Base-by-base conservation (phyloP, 176 grass and related monocot genomes). In the Bolboschoenus planiculmis region DNA sequence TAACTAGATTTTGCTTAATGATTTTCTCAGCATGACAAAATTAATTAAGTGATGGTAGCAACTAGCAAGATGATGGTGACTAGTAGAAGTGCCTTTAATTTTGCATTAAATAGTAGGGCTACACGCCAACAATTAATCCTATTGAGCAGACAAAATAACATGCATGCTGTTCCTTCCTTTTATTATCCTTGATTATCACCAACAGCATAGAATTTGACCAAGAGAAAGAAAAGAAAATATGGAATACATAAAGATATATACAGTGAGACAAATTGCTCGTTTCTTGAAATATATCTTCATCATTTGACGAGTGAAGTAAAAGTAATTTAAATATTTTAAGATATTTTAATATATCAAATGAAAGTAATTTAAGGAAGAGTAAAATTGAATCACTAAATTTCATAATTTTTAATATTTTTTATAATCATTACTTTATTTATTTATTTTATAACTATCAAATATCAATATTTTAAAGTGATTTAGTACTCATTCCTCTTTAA, bases 101-200 rank as follows among this genome's bases (percentile, higher is more conserved):
- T 33, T 21, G 7, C 33, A 68, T 40, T 40, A 36, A 68, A 36
- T 68, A 21, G 18, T 20, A 68, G 15, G 64, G 29, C 64, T 10
- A 68, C 31, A 39, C 64, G 16, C 37, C 66, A 36, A 36, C 59
- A 72, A 18, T 56, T 56, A 72, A 44, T 72, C 20, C 37, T 72
- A 44, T 72, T 71, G 66, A 44, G 20, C 66, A 71, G 66, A 71
- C 66, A 71, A 71, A 44, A 21, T 71, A 42, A 71, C 66, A 71
- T 71, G 66, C 64, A 68, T 71, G 37, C 37, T 71, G 10, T n/a
- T 72, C n/a, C 66, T 42, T 7, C 9, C 66, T 43, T 23, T 43
- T 21, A 11, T 71, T 71, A 43, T 13, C 36, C 34, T 40, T 68
- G 7, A 67, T 67, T 67, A 67, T 67, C 16, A 67, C 15, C 63